These are phyloP conservation scores for Kwoniella dendrophila DNA, from an alignment of 768 basidiomycete species.

Conservation along the genomic window DNA sequence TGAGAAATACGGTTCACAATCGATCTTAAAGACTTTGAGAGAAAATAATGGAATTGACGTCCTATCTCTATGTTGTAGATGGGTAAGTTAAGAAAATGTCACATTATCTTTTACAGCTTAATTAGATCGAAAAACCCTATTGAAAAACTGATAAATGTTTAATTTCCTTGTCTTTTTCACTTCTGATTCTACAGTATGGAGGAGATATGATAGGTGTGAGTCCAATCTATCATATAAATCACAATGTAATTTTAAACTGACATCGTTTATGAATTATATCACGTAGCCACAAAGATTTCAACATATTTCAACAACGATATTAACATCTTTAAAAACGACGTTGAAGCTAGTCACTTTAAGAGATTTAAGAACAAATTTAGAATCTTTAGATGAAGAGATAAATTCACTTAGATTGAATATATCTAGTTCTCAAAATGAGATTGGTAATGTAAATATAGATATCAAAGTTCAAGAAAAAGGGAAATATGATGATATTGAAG, in stretches of 20 bases:
- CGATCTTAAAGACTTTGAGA: constrained; percentile 35
- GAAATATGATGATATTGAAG: constrained; percentile 40
- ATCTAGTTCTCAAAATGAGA: neutral
- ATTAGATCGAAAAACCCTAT: too few species aligned
- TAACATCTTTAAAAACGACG: constrained; percentile 32
- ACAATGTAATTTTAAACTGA: neutral
- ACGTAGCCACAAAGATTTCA: constrained; percentile 47
- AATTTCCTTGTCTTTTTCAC: neutral
- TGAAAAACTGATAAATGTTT: neutral
- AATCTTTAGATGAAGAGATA: constrained; percentile 44
- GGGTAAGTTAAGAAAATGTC: too few species aligned
- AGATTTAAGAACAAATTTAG: constrained; percentile 32
- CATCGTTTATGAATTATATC: neutral
- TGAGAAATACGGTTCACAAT: constrained; percentile 49
- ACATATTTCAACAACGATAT: constrained; percentile 44
- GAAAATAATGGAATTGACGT: constrained; percentile 45
- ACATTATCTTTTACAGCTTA: too few species aligned
- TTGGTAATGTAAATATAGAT: neutral
- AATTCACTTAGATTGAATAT: constrained; percentile 26
- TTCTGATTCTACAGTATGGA: constrained; percentile 39
- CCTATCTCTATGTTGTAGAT: constrained; percentile 44
- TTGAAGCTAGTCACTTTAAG: constrained; percentile 27
- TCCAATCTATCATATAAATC: neutral
- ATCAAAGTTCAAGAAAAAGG: neutral
- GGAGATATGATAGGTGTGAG: constrained; percentile 52